Evolutionary conservation across 176 grass and related monocot species (phyloP).

Genomic region (Panicum miliaceum): DNA sequence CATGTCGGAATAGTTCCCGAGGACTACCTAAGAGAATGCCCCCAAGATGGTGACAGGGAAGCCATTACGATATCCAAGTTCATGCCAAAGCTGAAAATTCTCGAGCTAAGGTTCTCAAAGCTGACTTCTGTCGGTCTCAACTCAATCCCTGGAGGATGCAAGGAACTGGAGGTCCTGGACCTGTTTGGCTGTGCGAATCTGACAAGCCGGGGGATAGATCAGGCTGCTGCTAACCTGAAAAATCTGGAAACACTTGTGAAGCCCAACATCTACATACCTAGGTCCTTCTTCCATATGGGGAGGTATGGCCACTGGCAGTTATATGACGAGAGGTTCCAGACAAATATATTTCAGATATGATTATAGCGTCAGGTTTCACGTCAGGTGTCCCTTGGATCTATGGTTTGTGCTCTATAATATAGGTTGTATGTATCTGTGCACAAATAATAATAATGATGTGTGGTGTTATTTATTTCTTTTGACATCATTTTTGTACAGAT

Average conservation of each 20-base stretch:
- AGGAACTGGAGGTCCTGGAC: constrained; percentile 72
- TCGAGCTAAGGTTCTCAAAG: constrained; percentile 87
- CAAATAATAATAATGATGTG: constrained; percentile 4
- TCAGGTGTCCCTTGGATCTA: not conserved
- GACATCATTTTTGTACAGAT: not conserved
- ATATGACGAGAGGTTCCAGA: constrained; percentile 94
- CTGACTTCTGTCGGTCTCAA: constrained; percentile 56
- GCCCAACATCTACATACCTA: constrained; percentile 88
- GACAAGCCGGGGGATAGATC: constrained; percentile 73
- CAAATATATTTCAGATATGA: constrained; percentile 87
- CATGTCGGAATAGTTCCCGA: constrained; percentile 72
- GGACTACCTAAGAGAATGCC: constrained; percentile 76
- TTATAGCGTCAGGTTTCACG: not conserved
- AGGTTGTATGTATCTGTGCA: not conserved
- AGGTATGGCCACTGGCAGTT: constrained; percentile 88
- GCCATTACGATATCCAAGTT: constrained; percentile 71
- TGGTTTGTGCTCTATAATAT: not conserved
- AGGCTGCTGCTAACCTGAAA: constrained; percentile 62
- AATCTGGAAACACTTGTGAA: constrained; percentile 63
- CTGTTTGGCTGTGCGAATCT: constrained; percentile 80
- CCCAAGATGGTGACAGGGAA: constrained; percentile 83
- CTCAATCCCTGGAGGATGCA: constrained; percentile 65
- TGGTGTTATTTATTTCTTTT: not conserved
- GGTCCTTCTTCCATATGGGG: constrained; percentile 72
- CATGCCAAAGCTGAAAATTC: constrained; percentile 87